A percentile compares a stretch with the other conserved stretches of the same genome.
Conservation (phyloP, 2,329 filamentous ascomycete genomes). For the Bipolaris sorokiniana region DNA sequence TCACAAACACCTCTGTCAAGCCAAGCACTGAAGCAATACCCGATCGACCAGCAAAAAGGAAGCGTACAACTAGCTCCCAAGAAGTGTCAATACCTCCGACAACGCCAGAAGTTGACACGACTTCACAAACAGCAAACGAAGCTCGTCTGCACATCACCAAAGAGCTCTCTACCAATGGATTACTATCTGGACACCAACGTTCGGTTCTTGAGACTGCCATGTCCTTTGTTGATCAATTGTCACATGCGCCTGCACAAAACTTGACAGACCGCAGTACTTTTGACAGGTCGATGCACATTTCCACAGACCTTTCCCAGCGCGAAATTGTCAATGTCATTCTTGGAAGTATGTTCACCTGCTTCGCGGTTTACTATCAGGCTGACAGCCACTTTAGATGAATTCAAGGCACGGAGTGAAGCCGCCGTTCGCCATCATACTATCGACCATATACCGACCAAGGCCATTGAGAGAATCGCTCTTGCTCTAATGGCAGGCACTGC, state of each 20-base stretch:
- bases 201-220: slow-evolving; percentile 41
- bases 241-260: slow-evolving; percentile 28
- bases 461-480: slow-evolving; percentile 39
- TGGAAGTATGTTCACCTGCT: slow-evolving; percentile 23
- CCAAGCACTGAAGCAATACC: slow-evolving; percentile 9
- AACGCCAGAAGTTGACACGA: slow-evolving; percentile 26
- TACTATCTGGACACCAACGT: slow-evolving; percentile 35
- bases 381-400: slow-evolving; percentile 24
- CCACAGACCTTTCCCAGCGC: slow-evolving; percentile 32
- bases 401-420: slow-evolving; percentile 16
- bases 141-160: slow-evolving; percentile 37
- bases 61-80: slow-evolving; percentile 26
- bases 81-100: slow-evolving; percentile 11
- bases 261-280: slow-evolving; percentile 35
- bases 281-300: slow-evolving; percentile 30
- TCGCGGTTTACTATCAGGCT: background rate
- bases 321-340: slow-evolving; percentile 39
- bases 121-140: slow-evolving; percentile 31
- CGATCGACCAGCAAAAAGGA: slow-evolving; percentile 30
- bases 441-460: slow-evolving; percentile 40
- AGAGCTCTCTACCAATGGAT: slow-evolving; percentile 36
- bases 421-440: slow-evolving; percentile 33
- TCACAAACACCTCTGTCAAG: background rate
- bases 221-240: slow-evolving; percentile 40
- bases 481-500: slow-evolving; percentile 37